A percentile compares a stretch with the other conserved stretches of the same genome.
These are phyloP conservation scores for Phytophthora megakarya DNA, from an alignment of 352 stramenopile genomes.

Conservation along the genomic window DNA sequence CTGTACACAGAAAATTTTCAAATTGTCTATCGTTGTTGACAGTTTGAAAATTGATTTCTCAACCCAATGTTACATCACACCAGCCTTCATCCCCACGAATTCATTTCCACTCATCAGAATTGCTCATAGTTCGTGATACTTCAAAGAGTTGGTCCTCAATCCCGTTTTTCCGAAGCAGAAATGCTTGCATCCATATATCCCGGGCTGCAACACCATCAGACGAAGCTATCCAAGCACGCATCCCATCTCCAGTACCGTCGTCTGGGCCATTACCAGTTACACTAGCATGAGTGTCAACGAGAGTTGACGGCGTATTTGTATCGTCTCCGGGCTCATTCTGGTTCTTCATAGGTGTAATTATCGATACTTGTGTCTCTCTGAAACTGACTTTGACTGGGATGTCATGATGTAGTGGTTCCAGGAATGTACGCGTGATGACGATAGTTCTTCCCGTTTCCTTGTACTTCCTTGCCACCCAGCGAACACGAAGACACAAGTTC, in stretches of 20 bases:
- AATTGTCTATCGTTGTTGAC: too few species aligned
- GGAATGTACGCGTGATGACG: conserved; percentile 8
- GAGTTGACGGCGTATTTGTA: background rate
- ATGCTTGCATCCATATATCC: conserved; percentile 13
- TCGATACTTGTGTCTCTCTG: conserved; percentile 28
- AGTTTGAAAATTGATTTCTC: too few species aligned
- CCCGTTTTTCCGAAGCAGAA: conserved; percentile 16
- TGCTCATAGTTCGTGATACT: conserved; percentile 1
- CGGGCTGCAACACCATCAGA: background rate
- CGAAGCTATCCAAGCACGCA: conserved; percentile 19
- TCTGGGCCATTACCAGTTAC: conserved; percentile 16
- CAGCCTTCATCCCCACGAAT: too few species aligned
- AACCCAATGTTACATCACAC: too few species aligned
- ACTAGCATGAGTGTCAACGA: conserved; percentile 1
- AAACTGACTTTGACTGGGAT: conserved; percentile 5
- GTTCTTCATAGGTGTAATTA: background rate
- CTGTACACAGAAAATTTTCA: too few species aligned
- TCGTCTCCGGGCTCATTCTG: background rate
- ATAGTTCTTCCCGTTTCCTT: conserved; percentile 10
- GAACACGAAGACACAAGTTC: conserved; percentile 17
- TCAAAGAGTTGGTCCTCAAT: conserved; percentile 29
- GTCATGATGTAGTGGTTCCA: conserved; percentile 17
- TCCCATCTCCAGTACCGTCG: conserved; percentile 3
- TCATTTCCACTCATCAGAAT: too few species aligned
- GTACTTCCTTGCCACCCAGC: conserved; percentile 22